A percentile compares a stretch with the other conserved stretches of the same genome.
These are phyloP conservation scores for Corylus avellana DNA, from an alignment of 306 rosid species.

Conservation along the genomic window DNA sequence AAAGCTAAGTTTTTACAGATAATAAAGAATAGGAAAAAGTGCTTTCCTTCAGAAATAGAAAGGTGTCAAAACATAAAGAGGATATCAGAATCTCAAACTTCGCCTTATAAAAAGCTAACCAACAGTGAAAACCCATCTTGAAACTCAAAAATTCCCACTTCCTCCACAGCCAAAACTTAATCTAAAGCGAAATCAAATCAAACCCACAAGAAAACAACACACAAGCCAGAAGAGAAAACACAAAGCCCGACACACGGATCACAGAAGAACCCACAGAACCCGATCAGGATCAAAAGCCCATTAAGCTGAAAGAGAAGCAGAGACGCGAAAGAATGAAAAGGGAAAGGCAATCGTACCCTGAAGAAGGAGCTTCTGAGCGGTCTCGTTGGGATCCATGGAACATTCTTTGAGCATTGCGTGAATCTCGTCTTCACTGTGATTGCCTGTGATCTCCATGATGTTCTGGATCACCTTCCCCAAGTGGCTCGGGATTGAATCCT, in stretches of 20 bases:
- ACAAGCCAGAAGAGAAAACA: slow-evolving; percentile 34
- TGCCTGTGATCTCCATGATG: slow-evolving; percentile 82
- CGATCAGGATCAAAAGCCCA: slow-evolving; percentile 39
- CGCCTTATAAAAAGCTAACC: slow-evolving; percentile 33
- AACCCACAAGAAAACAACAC: slow-evolving; percentile 12
- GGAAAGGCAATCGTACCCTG: slow-evolving; percentile 59
- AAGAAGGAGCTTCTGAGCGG: slow-evolving; percentile 81
- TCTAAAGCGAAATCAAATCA: slow-evolving; percentile 34
- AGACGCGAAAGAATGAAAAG: not conserved
- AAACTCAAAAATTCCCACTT: slow-evolving; percentile 37
- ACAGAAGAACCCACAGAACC: slow-evolving; percentile 21
- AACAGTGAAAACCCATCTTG: slow-evolving; percentile 49
- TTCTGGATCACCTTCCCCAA: slow-evolving; percentile 73
- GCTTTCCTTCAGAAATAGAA: slow-evolving; percentile 14
- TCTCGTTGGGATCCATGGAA: slow-evolving; percentile 98
- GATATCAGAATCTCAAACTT: slow-evolving; percentile 31
- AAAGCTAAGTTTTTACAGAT: slow-evolving; percentile 30
- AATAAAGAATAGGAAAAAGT: slow-evolving; percentile 11
- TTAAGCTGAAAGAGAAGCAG: slow-evolving; percentile 7
- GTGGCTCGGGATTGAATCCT: slow-evolving; percentile 81
- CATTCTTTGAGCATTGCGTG: slow-evolving; percentile 96
- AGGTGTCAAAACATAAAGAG: slow-evolving; percentile 29
- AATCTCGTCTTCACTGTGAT: slow-evolving; percentile 85
- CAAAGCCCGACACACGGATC: slow-evolving; percentile 42
- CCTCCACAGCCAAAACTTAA: slow-evolving; percentile 25